phyloP scores from a whole-genome alignment of 768 basidiomycete genomes.

The Podaxis mareebaensis region DNA sequence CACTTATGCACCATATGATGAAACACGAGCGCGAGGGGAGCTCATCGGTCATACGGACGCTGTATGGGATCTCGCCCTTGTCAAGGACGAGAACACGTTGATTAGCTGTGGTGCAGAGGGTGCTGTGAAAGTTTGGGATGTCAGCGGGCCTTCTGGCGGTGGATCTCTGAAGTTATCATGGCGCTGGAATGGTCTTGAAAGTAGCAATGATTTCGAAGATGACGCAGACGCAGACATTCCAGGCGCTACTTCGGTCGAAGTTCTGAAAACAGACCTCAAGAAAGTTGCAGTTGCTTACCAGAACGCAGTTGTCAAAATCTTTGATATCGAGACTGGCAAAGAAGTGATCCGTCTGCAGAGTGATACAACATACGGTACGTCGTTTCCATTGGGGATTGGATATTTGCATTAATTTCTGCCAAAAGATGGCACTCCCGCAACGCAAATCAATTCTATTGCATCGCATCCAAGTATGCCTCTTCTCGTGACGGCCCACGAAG shows the following conservation, averaged over 20 bases:
- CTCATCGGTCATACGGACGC: conserved; percentile 94
- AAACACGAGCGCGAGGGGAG: conserved; percentile 71
- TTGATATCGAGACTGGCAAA: conserved; percentile 87
- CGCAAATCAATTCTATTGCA: conserved; percentile 83
- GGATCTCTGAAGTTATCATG: conserved; percentile 74
- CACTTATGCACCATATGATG: conserved; percentile 90
- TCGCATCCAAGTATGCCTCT: conserved; percentile 91
- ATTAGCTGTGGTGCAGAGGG: conserved; percentile 94
- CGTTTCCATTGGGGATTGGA: not conserved
- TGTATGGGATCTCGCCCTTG: conserved; percentile 91
- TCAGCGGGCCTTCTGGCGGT: conserved; percentile 63
- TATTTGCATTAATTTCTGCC: conserved; percentile 14
- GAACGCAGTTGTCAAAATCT: conserved; percentile 87
- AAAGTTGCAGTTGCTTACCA: conserved; percentile 90
- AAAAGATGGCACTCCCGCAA: conserved; percentile 70
- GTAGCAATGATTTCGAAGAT: conserved; percentile 51
- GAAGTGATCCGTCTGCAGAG: conserved; percentile 64
- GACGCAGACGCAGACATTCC: conserved; percentile 50
- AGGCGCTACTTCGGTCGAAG: conserved; percentile 83
- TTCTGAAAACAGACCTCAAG: conserved; percentile 79
- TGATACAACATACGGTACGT: conserved; percentile 59
- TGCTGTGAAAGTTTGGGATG: conserved; percentile 91
- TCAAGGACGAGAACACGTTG: conserved; percentile 79
- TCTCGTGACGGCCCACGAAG: conserved; percentile 90
- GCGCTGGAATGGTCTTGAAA: conserved; percentile 70